Base-by-base conservation (phyloP, 2,329 filamentous ascomycete species). In the Botrytis cinerea region DNA sequence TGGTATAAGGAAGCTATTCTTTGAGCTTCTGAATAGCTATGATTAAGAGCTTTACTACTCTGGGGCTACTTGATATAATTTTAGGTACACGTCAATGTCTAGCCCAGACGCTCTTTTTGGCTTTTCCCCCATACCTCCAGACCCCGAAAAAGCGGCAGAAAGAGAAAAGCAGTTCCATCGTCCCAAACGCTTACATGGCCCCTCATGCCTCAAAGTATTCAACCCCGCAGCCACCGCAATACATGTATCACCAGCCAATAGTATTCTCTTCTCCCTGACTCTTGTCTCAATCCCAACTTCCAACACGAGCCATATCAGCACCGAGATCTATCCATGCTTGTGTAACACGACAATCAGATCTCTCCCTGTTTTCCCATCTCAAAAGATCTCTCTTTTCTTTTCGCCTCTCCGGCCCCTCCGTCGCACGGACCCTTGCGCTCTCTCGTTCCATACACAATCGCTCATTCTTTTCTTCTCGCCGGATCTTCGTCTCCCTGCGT, bases 271-370 rank as follows among this genome's bases (percentile, higher is more conserved):
- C 8, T 45, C 16, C 16, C 16, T 22, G 6, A 32, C n/a, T 22
- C 7, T 45, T 8, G 2, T 6, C 28, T 48, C 62, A 48, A 46
- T 64, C 62, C 28, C 43, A 46, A 3, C 28, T 64, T 14, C 43
- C 43, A 9, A 67, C 14, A 18, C 64, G 32, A 28, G 46, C 46
- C 64, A 67, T 10, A 20, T 67, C 64, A 38, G 25, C 22, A 10
- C 64, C 64, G 32, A 67, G 18, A 67, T 67, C 64, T 22, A 67
- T 40, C 64, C 64, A 67, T 16, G 46, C 35, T 9, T 67, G 64
- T 7, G 64, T 67, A 28, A 67, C 25, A n/a, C 46, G 16, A 54
- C 64, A 67, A 22, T 20, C 8, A 12, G 64, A 54, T 6, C 64
- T 67, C 46, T 54, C 64, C 10, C 64, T 67, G 20, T 40, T 22